Evolutionary conservation across 768 basidiomycete species (phyloP).

Genomic region (Russula abietina): DNA sequence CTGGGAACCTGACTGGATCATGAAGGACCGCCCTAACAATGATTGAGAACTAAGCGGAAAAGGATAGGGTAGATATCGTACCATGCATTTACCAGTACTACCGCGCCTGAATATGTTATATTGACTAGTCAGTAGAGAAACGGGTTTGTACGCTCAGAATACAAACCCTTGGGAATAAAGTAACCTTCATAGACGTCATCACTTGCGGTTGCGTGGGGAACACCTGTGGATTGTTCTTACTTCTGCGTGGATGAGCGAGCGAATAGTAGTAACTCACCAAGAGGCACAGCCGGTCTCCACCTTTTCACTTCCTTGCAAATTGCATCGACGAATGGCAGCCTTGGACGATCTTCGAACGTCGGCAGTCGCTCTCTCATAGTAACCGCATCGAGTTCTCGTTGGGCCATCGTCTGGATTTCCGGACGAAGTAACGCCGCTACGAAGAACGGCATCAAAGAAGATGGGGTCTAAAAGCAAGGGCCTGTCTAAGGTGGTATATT

Average conservation of each 20-base stretch:
- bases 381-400: neutral
- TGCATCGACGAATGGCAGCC: neutral
- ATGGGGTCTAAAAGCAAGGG: neutral
- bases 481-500: neutral
- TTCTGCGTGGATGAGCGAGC: neutral
- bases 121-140: neutral
- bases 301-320: constrained; percentile 5
- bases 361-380: neutral
- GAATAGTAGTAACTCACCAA: constrained; percentile 13
- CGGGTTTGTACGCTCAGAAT: too few species aligned
- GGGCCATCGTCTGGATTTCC: neutral
- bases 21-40: neutral
- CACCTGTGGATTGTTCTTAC: neutral
- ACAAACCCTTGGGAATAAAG: neutral
- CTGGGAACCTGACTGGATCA: neutral
- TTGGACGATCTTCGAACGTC: constrained; percentile 1
- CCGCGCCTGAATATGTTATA: neutral
- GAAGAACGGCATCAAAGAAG: neutral
- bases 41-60: neutral
- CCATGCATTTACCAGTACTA: neutral
- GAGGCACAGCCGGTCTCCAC: constrained; percentile 17
- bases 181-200: constrained; percentile 26
- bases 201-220: constrained; percentile 17
- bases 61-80: neutral
- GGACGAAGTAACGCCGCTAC: neutral